These are phyloP conservation scores for Ophiostoma tasmaniense DNA, from an alignment of 2,329 filamentous ascomycete genomes.

Conservation along the genomic window DNA sequence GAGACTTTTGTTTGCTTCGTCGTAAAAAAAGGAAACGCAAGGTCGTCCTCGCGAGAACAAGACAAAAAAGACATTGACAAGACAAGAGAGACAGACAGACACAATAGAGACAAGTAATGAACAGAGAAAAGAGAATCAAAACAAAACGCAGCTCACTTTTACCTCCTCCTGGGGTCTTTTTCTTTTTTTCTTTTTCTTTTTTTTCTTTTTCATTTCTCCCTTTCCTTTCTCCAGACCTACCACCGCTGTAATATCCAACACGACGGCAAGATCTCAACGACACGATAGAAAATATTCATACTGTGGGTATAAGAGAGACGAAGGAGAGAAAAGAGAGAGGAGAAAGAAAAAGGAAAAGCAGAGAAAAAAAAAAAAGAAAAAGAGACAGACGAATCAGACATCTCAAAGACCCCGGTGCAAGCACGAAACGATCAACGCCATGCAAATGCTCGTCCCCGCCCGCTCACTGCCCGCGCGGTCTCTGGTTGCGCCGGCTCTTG, in stretches of 20 bases:
- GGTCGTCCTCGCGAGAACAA: background rate
- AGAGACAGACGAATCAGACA: background rate
- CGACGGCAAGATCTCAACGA: background rate
- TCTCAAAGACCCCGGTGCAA: too few species aligned
- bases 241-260: background rate
- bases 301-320: conserved; percentile 5
- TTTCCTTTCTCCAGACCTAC: background rate
- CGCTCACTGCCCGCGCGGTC: conserved; percentile 17
- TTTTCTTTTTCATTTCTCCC: too few species aligned
- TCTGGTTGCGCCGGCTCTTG: conserved; percentile 33
- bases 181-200: background rate
- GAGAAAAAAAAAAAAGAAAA: background rate
- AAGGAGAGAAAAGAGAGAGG: background rate
- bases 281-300: background rate
- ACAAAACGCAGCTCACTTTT: background rate
- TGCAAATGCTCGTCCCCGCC: background rate
- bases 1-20: conserved; percentile 9
- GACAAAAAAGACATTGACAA: background rate
- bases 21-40: conserved; percentile 3
- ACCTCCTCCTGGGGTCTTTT: background rate
- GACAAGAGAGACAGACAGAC: too few species aligned
- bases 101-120: background rate
- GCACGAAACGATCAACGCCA: background rate
- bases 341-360: background rate
- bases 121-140: background rate